Percentiles rank a stretch among this genome's conserved stretches.
Conservation (phyloP, 345 rosid genomes). For the Populus euphratica region DNA sequence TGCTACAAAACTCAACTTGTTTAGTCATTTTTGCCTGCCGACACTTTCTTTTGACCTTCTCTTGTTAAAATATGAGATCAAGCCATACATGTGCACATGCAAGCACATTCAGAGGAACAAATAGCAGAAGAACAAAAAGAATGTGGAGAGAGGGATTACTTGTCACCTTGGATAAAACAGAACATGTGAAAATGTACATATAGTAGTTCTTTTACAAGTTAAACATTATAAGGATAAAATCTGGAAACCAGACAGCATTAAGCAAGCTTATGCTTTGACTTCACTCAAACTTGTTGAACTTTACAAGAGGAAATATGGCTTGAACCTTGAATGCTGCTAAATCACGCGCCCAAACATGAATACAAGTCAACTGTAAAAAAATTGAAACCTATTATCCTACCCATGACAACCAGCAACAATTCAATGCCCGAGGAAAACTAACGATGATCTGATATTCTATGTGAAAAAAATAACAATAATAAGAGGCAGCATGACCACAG, state of each 20-base stretch:
- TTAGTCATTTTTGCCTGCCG: constrained; percentile 13
- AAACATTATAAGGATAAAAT: constrained; percentile 6
- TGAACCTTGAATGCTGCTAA: constrained; percentile 31
- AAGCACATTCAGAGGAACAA: neutral
- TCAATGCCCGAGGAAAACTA: constrained; percentile 25
- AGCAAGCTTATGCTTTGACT: constrained; percentile 8
- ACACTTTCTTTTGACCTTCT: constrained; percentile 14
- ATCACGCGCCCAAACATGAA: constrained; percentile 39
- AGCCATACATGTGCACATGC: neutral
- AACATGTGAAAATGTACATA: constrained; percentile 3
- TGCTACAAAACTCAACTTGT: neutral
- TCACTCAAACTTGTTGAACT: constrained; percentile 24
- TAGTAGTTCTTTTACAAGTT: neutral
- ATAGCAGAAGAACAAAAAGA: neutral
- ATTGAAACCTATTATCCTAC: constrained; percentile 15
- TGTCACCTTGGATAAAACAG: neutral
- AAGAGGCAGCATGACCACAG: constrained; percentile 13
- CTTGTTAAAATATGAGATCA: neutral
- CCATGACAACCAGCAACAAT: constrained; percentile 30
- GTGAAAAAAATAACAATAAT: constrained; percentile 3
- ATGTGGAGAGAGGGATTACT: neutral
- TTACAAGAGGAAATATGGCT: constrained; percentile 33
- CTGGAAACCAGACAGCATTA: constrained; percentile 8
- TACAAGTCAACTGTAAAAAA: constrained; percentile 12
- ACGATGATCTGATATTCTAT: constrained; percentile 4